A percentile compares a stretch with the other conserved stretches of the same genome.
Conservation (phyloP, 2,329 filamentous ascomycete species). For the Trichophaea hybrida region DNA sequence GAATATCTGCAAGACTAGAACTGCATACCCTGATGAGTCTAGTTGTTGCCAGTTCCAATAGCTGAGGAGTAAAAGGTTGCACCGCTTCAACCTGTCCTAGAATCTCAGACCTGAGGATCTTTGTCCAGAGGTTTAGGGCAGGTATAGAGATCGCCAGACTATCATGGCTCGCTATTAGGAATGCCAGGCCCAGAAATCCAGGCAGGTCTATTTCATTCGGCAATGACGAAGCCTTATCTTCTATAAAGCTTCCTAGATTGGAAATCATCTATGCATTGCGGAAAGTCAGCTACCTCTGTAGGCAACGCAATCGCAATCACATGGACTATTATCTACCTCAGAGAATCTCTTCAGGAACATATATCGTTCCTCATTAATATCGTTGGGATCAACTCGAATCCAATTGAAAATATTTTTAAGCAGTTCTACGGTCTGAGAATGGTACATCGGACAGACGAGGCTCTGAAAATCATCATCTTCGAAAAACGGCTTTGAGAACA, state of each 20-base stretch:
- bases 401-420: slow-evolving; percentile 63
- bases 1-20: background rate
- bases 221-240: slow-evolving; percentile 56
- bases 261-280: slow-evolving; percentile 53
- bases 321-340: slow-evolving; percentile 46
- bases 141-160: slow-evolving; percentile 91
- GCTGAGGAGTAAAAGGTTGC: slow-evolving; percentile 50
- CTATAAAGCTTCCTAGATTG: slow-evolving; percentile 68
- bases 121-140: slow-evolving; percentile 77
- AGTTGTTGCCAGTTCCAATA: slow-evolving; percentile 70
- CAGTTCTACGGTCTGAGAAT: slow-evolving; percentile 53
- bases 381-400: slow-evolving; percentile 62
- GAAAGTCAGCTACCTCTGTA: background rate
- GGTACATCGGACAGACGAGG: slow-evolving; percentile 67
- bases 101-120: slow-evolving; percentile 57
- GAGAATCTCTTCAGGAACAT: slow-evolving; percentile 85
- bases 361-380: slow-evolving; percentile 85
- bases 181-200: slow-evolving; percentile 64
- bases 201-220: slow-evolving; percentile 52
- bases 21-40: slow-evolving; percentile 51
- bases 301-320: background rate
- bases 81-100: slow-evolving; percentile 51
- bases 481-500: slow-evolving; percentile 63
- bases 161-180: slow-evolving; percentile 64
- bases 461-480: slow-evolving; percentile 63